Base-by-base conservation (phyloP, 2,329 filamentous ascomycete genomes). In the Podosphaera xanthii region DNA sequence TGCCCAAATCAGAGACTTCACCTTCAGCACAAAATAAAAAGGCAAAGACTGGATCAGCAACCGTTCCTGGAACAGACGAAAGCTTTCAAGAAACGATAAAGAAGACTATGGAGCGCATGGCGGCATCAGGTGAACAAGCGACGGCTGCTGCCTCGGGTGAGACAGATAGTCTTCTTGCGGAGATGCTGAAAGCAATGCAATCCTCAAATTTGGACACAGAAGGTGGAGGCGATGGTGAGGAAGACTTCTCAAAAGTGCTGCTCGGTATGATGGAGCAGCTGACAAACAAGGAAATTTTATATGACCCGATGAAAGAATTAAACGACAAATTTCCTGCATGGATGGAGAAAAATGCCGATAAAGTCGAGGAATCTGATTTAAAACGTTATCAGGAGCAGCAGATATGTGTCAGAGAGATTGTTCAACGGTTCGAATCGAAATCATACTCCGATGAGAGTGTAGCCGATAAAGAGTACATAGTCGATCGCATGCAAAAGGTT, bases 181-280 rank as follows among this genome's bases (percentile, higher is more conserved):
- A 96, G 70, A 82, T 98, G 75, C 77, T 98, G 67, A 92, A 92
- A 71, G 86, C 92, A 62, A 83, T 96, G 73, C 85, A 87, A 67
- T 77, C 79, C 31, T 77, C 81, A 6, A 77, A 77, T 33, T 67
- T 76, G 60, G 83, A 79, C 8, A 10, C 36, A 5, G 36, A 40
- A 40, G 77, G 75, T 1, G 75, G 74, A 40, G 76, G 74, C 12
- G 75, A 74, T 12, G 75, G 74, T 61, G 88, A 96, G 60, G 89
- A 92, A 66, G 89, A 94, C 65, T 86, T 97, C 67, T 89, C 87
- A 60, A 91, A 94, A 73, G 88, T 97, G 82, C 79, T 98, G 61
- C 81, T 94, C 77, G 87, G 86, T 59, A 95, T 97, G 88, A 97
- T 98, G 91, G 88, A 97, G 73, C 90, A 98, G 71, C 77, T 98